Conservation (phyloP, 1,139 yeast species). For the Yamadazyma oceani region DNA sequence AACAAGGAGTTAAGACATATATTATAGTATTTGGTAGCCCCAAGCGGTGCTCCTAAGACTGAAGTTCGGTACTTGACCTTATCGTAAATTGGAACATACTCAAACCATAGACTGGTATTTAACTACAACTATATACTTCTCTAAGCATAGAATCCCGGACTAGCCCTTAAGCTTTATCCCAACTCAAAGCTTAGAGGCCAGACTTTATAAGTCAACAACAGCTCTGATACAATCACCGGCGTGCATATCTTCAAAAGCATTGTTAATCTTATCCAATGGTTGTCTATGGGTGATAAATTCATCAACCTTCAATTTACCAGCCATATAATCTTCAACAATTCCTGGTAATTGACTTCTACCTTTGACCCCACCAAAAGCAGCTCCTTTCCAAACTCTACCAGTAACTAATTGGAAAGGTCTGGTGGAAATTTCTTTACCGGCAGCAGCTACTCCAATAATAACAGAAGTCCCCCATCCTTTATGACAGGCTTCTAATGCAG, state of each 20-base stretch:
- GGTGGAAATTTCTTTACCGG: slow-evolving; percentile 93
- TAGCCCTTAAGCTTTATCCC: background rate
- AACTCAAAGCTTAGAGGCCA: slow-evolving; percentile 3
- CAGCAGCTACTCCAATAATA: slow-evolving; percentile 97
- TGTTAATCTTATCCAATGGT: slow-evolving; percentile 71
- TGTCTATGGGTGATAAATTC: slow-evolving; percentile 94
- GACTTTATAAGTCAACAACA: slow-evolving; percentile 54
- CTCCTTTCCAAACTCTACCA: slow-evolving; percentile 98
- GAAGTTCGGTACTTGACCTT: too few relatives aligned
- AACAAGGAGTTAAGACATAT: too few relatives aligned
- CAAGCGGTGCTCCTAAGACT: too few relatives aligned
- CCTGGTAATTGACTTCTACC: slow-evolving; percentile 96
- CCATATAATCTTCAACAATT: slow-evolving; percentile 80
- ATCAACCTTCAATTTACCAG: slow-evolving; percentile 85
- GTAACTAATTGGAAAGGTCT: slow-evolving; percentile 99
- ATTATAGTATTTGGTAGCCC: too few relatives aligned
- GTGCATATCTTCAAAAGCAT: slow-evolving; percentile 94
- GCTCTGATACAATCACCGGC: slow-evolving; percentile 93
- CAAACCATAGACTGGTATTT: too few relatives aligned
- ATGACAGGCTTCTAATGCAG: slow-evolving; percentile 95
- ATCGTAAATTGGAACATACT: too few relatives aligned
- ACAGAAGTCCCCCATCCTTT: slow-evolving; percentile 98
- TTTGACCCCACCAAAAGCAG: slow-evolving; percentile 98
- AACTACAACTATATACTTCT: too few relatives aligned
- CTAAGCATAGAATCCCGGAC: too few relatives aligned